Conservation (phyloP, 2,329 filamentous ascomycete genomes). For the Exophiala sp. region DNA sequence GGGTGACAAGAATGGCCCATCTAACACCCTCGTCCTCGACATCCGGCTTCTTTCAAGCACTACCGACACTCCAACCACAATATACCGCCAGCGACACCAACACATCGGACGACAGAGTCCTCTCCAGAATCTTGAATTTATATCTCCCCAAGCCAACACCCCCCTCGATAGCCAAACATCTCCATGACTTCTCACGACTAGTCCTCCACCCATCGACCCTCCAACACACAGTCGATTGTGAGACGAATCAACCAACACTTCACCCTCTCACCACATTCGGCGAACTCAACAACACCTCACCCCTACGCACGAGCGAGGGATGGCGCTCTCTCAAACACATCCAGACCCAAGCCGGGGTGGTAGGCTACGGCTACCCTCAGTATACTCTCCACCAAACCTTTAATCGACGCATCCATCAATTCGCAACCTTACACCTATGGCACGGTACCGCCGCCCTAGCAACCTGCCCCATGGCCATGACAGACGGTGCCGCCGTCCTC, state of each 20-base stretch:
- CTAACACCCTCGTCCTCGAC: conserved; percentile 22
- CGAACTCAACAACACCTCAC: conserved; percentile 20
- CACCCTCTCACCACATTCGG: conserved; percentile 26
- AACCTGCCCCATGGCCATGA: conserved; percentile 65
- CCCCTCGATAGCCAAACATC: conserved; percentile 8
- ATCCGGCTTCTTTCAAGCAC: conserved; percentile 23
- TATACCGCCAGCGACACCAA: conserved; percentile 8
- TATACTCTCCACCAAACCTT: conserved; percentile 25
- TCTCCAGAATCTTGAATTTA: conserved; percentile 16
- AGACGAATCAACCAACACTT: conserved; percentile 21
- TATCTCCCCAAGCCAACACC: conserved; percentile 20
- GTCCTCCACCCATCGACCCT: conserved; percentile 20
- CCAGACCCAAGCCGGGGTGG: conserved; percentile 56
- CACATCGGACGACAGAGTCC: conserved; percentile 18
- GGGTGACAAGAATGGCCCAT: conserved; percentile 2
- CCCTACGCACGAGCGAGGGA: conserved; percentile 54
- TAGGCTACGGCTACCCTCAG: conserved; percentile 56
- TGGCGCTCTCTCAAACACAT: conserved; percentile 57
- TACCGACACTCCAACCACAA: conserved; percentile 18
- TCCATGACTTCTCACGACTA: conserved; percentile 23
- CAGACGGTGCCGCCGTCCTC: conserved; percentile 38
- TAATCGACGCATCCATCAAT: conserved; percentile 58
- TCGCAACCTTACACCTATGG: conserved; percentile 56
- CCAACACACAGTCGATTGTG: conserved; percentile 21
- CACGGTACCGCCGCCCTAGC: conserved; percentile 58